Base-by-base conservation (phyloP, 2,329 filamentous ascomycete species). In the Cladosporium sp. region DNA sequence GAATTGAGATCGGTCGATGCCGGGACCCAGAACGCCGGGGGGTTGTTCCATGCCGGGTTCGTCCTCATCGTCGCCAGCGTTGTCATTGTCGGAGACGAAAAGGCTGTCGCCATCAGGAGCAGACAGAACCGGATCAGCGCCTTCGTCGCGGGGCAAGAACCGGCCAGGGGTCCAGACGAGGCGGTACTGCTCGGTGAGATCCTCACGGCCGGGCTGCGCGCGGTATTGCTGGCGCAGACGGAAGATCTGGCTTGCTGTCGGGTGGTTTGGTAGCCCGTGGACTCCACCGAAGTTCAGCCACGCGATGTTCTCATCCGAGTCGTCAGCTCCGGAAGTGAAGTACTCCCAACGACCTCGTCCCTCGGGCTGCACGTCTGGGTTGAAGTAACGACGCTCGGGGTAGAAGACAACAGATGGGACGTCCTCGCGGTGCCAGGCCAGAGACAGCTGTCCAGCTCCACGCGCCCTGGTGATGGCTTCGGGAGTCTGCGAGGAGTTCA, bases 211-310 rank as follows among this genome's bases (percentile, higher is more conserved):
- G 3, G 35, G 35, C 9, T 38, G n/a, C n/a, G 13, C 40, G 13
- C 33, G 40, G 22, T 49, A 54, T 34, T 45, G 14, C 19, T 49
- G 38, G 3, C 59, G 54, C 13, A 58, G 42, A 7, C 18, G 40
- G 55, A 55, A 60, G 43, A 59, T 50, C 34, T 60, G 43, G 2
- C 32, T 16, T 7, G 59, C 58, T 4, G 50, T 55, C 2, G 54
- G 58, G 11, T 28, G 10, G 9, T 52, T 10, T 8, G 42, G 49
- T 3, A 48, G 14, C 22, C 41, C 35, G 43, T 42, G 49, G 2
- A 18, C 52, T n/a, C 49, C 49, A 45, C 52, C 57, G 6, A 58
- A 46, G 18, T 52, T 53, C 3, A 53, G 6, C 6, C 31, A 31
- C 11, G 57, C 59, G 13, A 50, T 18, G n/a, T 18, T 14, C 34